phyloP scores from a whole-genome alignment of 306 rosid genomes.

The Lithocarpus polystachyus region DNA sequence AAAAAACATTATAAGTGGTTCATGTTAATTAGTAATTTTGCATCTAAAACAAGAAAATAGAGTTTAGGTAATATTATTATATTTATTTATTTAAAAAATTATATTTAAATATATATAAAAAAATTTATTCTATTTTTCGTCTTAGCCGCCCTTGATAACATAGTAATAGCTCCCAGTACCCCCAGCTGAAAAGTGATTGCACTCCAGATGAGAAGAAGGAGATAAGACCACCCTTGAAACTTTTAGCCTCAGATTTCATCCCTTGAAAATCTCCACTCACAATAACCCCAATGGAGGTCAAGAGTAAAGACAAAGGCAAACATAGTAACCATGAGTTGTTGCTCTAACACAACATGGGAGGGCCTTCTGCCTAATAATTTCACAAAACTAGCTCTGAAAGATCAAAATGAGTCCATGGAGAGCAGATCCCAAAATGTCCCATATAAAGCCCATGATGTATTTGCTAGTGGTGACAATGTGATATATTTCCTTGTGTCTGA shows the following conservation, averaged over 20 bases:
- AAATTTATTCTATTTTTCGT: too few relatives aligned
- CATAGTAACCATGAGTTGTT: constrained; percentile 77
- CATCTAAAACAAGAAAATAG: too few relatives aligned
- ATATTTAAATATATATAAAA: too few relatives aligned
- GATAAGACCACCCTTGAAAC: constrained; percentile 74
- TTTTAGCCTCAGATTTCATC: constrained; percentile 55
- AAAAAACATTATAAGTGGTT: too few relatives aligned
- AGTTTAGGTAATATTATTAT: too few relatives aligned
- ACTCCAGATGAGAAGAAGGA: constrained; percentile 69
- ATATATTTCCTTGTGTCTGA: constrained; percentile 60
- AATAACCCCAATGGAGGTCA: constrained; percentile 57
- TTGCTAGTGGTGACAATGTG: constrained; percentile 26
- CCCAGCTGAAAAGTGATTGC: constrained; percentile 75
- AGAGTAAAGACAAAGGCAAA: constrained; percentile 51
- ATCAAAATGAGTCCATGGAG: constrained; percentile 87
- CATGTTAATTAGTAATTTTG: too few relatives aligned
- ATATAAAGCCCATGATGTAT: constrained; percentile 66
- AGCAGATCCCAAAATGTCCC: constrained; percentile 91
- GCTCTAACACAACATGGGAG: constrained; percentile 83
- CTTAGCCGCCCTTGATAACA: constrained; percentile 12
- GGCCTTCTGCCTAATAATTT: constrained; percentile 61
- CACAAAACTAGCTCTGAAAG: constrained; percentile 76
- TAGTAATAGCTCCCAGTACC: constrained; percentile 69
- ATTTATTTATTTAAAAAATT: too few relatives aligned
- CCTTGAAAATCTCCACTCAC: constrained; percentile 53